Percentiles rank a stretch among this genome's conserved stretches.
phyloP scores from a whole-genome alignment of 352 stramenopile species.

The Pythium plurisporium region DNA sequence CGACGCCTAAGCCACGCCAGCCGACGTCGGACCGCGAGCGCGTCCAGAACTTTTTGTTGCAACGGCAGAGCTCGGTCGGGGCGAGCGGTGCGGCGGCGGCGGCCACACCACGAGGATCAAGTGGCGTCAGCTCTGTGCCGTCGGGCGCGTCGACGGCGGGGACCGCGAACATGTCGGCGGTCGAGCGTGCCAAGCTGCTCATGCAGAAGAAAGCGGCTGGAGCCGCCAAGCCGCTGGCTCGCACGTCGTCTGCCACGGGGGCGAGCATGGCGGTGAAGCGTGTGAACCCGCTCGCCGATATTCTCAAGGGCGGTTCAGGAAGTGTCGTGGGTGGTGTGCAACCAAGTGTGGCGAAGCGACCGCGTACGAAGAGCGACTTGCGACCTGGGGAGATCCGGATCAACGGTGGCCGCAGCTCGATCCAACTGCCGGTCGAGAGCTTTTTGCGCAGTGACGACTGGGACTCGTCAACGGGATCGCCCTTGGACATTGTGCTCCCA shows the following conservation, averaged over 20 bases:
- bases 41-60: slow-evolving; percentile 62
- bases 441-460: slow-evolving; percentile 76
- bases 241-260: neutral
- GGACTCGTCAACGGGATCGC: slow-evolving; percentile 55
- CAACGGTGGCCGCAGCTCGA: slow-evolving; percentile 64
- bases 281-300: slow-evolving; percentile 71
- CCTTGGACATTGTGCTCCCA: slow-evolving; percentile 62
- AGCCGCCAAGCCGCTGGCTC: slow-evolving; percentile 19
- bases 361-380: slow-evolving; percentile 55
- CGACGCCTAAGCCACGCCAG: slow-evolving; percentile 48
- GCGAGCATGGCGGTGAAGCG: slow-evolving; percentile 48
- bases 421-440: slow-evolving; percentile 72
- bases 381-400: slow-evolving; percentile 77
- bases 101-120: slow-evolving; percentile 6
- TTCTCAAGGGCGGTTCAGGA: slow-evolving; percentile 60
- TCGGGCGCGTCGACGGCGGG: neutral
- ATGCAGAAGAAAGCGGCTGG: slow-evolving; percentile 66
- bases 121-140: neutral
- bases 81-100: neutral
- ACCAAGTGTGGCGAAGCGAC: slow-evolving; percentile 51
- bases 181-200: slow-evolving; percentile 70
- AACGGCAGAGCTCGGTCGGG: slow-evolving; percentile 34
- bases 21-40: slow-evolving; percentile 46
- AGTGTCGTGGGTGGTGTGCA: slow-evolving; percentile 57
- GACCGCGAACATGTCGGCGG: slow-evolving; percentile 46